Percentiles rank a stretch among this genome's conserved stretches.
phyloP scores from a whole-genome alignment of 148 eudicot genomes.

The Dianthus caryophyllus region DNA sequence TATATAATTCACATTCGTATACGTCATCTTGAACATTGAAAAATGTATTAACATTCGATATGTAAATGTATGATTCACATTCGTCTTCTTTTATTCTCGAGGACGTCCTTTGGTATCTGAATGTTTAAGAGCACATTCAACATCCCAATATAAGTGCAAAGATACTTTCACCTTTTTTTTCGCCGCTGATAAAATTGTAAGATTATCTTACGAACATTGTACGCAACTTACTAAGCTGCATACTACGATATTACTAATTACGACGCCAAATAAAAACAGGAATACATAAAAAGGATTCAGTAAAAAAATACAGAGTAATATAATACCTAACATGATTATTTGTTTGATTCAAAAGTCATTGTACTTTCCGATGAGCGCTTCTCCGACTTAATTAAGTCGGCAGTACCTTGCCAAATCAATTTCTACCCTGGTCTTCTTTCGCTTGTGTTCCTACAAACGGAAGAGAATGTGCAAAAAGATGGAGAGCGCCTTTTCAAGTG shows the following conservation, averaged over 20 bases:
- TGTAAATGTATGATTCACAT: too few relatives aligned
- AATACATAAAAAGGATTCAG: too few relatives aligned
- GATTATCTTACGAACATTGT: too few relatives aligned
- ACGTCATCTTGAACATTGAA: not conserved
- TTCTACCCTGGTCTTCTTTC: not conserved
- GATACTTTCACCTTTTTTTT: not conserved
- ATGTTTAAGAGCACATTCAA: too few relatives aligned
- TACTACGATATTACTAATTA: too few relatives aligned
- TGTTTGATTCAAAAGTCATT: not conserved
- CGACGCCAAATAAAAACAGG: too few relatives aligned
- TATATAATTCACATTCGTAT: not conserved
- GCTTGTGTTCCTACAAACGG: not conserved
- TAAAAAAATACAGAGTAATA: not conserved
- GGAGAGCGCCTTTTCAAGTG: not conserved
- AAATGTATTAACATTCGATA: not conserved
- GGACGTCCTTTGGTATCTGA: too few relatives aligned
- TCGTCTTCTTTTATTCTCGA: too few relatives aligned
- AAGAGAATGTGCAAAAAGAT: not conserved
- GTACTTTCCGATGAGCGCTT: slow-evolving; percentile 4
- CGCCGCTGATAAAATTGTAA: too few relatives aligned
- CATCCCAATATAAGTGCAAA: not conserved
- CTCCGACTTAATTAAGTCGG: too few relatives aligned
- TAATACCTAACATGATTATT: not conserved
- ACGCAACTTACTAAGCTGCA: too few relatives aligned
- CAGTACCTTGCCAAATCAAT: not conserved